A percentile compares a stretch with the other conserved stretches of the same genome.
Evolutionary conservation across 2,329 filamentous ascomycete species (phyloP).

Genomic region (Ceratocystis albifundus): DNA sequence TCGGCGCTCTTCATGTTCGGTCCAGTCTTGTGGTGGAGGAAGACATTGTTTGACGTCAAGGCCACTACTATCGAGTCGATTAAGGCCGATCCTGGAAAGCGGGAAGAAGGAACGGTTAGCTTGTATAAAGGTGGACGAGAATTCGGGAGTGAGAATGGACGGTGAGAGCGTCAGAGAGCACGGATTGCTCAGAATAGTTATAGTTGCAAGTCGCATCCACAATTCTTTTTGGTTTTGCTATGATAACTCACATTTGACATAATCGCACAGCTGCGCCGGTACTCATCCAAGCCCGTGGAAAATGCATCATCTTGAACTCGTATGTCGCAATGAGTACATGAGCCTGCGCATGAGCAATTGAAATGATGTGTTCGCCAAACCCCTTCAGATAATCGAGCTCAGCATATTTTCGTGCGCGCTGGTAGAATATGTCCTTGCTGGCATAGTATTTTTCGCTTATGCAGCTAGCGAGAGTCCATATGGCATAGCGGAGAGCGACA

Average conservation of each 20-base stretch:
- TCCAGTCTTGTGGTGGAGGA: slow-evolving; percentile 80
- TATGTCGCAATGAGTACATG: slow-evolving; percentile 71
- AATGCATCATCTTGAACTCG: slow-evolving; percentile 97
- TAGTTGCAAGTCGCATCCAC: neutral
- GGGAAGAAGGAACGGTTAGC: slow-evolving; percentile 30
- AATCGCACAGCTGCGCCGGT: slow-evolving; percentile 71
- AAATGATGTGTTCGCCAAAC: slow-evolving; percentile 80
- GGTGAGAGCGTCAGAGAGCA: no score
- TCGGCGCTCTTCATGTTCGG: slow-evolving; percentile 78
- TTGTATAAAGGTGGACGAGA: no score
- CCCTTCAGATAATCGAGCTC: slow-evolving; percentile 85
- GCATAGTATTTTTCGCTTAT: slow-evolving; percentile 69
- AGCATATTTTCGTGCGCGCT: slow-evolving; percentile 76
- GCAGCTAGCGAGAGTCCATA: slow-evolving; percentile 89
- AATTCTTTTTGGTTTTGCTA: neutral
- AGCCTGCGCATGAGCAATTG: slow-evolving; percentile 72
- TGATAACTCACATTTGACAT: slow-evolving; percentile 57
- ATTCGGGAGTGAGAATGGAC: no score
- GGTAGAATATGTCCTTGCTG: slow-evolving; percentile 80
- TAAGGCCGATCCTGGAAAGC: slow-evolving; percentile 66
- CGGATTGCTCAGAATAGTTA: no score
- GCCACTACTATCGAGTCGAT: slow-evolving; percentile 69
- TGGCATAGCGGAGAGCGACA: slow-evolving; percentile 79
- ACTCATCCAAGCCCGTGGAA: slow-evolving; percentile 89
- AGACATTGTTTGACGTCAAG: slow-evolving; percentile 89